Percentiles rank a stretch among this genome's conserved stretches.
phyloP scores from a whole-genome alignment of 768 basidiomycete species.

The Boletus subcaerulescens region DNA sequence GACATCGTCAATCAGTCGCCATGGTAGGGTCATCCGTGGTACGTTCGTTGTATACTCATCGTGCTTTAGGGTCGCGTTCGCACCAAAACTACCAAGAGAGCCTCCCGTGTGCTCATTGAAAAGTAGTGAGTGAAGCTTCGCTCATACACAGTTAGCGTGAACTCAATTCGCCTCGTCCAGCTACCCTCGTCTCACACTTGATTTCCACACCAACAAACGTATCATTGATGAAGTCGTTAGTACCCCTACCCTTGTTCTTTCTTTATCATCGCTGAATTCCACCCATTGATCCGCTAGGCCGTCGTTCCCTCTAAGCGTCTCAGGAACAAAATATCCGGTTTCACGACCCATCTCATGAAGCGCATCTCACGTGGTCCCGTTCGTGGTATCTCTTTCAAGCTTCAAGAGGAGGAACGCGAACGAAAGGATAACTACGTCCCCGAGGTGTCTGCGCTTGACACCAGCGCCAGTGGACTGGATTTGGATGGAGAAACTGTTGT shows the following conservation, averaged over 20 bases:
- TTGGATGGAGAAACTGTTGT: slow-evolving; percentile 95
- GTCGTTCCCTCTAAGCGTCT: slow-evolving; percentile 97
- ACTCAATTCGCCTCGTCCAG: slow-evolving; percentile 35
- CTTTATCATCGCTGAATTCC: neutral
- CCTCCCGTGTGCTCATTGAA: slow-evolving; percentile 98
- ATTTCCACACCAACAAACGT: slow-evolving; percentile 99
- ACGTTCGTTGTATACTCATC: slow-evolving; percentile 13
- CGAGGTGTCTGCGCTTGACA: slow-evolving; percentile 94
- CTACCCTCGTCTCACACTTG: slow-evolving; percentile 98
- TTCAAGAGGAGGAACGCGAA: slow-evolving; percentile 99
- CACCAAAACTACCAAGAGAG: slow-evolving; percentile 99
- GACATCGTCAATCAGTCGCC: slow-evolving; percentile 30
- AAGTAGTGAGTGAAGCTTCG: slow-evolving; percentile 73
- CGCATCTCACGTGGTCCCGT: slow-evolving; percentile 98
- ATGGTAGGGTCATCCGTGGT: slow-evolving; percentile 42
- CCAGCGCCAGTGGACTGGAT: slow-evolving; percentile 67
- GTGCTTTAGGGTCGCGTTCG: slow-evolving; percentile 88
- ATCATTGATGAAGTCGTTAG: slow-evolving; percentile 96
- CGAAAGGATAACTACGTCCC: slow-evolving; percentile 99
- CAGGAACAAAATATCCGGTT: slow-evolving; percentile 99
- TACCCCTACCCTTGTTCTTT: slow-evolving; percentile 18
- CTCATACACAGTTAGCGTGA: neutral
- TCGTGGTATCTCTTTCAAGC: slow-evolving; percentile 99
- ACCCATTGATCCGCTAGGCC: slow-evolving; percentile 45
- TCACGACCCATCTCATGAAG: slow-evolving; percentile 99